A percentile compares a stretch with the other conserved stretches of the same genome.
Evolutionary conservation across 352 stramenopile genomes (phyloP).

Genomic region (Phytophthora syringae): DNA sequence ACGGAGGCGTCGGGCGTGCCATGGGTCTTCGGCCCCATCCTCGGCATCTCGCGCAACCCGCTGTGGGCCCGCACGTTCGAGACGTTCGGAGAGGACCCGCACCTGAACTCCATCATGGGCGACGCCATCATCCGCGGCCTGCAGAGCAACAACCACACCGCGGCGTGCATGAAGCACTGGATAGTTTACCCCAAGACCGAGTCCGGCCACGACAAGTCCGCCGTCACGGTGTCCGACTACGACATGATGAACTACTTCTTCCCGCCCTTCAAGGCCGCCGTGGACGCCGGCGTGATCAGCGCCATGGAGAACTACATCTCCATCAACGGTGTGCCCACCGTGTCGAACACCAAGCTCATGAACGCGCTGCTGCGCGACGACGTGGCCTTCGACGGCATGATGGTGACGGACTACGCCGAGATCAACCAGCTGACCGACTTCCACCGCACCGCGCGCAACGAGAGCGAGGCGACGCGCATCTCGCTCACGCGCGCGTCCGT

Average conservation of each 20-base stretch:
- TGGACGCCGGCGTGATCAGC: too few relatives aligned
- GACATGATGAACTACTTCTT: constrained; percentile 78
- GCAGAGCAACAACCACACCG: too few relatives aligned
- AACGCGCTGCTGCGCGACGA: constrained; percentile 73
- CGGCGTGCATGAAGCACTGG: too few relatives aligned
- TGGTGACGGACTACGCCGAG: constrained; percentile 93
- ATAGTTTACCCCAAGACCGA: constrained; percentile 80
- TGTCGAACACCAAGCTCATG: constrained; percentile 75
- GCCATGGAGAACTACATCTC: constrained; percentile 94
- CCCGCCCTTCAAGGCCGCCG: constrained; percentile 67
- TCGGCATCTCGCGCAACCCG: too few relatives aligned
- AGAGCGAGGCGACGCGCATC: constrained; percentile 60
- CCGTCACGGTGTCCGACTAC: constrained; percentile 63
- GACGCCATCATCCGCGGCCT: too few relatives aligned
- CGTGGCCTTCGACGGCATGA: constrained; percentile 78
- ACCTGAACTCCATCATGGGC: too few relatives aligned
- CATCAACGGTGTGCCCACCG: constrained; percentile 85
- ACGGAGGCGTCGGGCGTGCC: too few relatives aligned
- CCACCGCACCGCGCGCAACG: constrained; percentile 44
- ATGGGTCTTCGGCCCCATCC: too few relatives aligned
- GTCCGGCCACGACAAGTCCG: constrained; percentile 26
- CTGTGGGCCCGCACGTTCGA: too few relatives aligned
- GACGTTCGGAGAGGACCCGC: too few relatives aligned
- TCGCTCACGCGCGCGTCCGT: constrained; percentile 71
- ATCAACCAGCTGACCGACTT: constrained; percentile 81